phyloP scores from a whole-genome alignment of 2,329 filamentous ascomycete genomes.

The Nemania serpens region DNA sequence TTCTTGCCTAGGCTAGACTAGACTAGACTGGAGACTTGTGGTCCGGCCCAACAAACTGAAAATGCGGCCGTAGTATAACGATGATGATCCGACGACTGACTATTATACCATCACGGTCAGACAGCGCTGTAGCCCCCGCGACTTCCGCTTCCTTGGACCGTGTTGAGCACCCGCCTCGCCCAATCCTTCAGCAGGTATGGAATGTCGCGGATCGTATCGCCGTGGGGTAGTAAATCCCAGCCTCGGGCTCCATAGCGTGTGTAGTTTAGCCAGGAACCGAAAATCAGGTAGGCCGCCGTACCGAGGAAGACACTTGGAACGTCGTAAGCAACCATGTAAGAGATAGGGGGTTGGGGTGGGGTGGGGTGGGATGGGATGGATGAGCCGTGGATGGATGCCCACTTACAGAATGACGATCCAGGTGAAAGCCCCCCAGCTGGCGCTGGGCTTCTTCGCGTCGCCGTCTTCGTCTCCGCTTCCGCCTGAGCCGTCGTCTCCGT shows the following conservation, averaged over 20 bases:
- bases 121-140: slow-evolving; percentile 96
- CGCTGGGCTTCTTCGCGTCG: slow-evolving; percentile 46
- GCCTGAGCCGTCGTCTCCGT: slow-evolving; percentile 46
- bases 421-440: slow-evolving; percentile 92
- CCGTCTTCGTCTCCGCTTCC: slow-evolving; percentile 48
- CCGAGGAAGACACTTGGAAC: slow-evolving; percentile 78
- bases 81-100: too few species aligned
- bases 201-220: slow-evolving; percentile 87
- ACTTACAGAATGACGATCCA: slow-evolving; percentile 94
- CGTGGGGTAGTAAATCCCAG: slow-evolving; percentile 93
- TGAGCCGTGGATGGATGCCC: background rate
- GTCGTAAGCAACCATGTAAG: slow-evolving; percentile 26
- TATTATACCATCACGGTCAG: slow-evolving; percentile 45
- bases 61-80: too few species aligned
- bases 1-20: too few species aligned
- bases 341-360: background rate
- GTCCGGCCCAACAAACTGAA: too few species aligned
- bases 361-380: slow-evolving; percentile 4
- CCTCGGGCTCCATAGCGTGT: slow-evolving; percentile 93
- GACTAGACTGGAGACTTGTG: too few species aligned
- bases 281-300: slow-evolving; percentile 89
- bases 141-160: slow-evolving; percentile 80
- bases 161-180: slow-evolving; percentile 77
- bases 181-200: slow-evolving; percentile 94
- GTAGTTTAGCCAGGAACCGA: slow-evolving; percentile 98